These are phyloP conservation scores for Penicillium mononematosum DNA, from an alignment of 495 filamentous ascomycete species.

Conservation along the genomic window DNA sequence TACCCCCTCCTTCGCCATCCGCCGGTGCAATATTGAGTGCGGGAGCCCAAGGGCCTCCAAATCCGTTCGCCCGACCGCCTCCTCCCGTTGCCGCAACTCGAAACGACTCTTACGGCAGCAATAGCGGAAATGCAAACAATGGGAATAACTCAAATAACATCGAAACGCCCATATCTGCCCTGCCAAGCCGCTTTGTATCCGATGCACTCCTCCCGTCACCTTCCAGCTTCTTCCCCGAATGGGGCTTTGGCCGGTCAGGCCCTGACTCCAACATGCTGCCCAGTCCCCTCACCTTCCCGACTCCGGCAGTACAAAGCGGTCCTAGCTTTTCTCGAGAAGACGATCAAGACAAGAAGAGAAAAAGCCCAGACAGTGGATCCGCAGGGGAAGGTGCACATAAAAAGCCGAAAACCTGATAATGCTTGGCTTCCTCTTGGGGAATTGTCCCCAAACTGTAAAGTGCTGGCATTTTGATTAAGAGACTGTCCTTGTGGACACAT, in stretches of 20 bases:
- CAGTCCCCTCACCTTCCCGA: constrained; percentile 87
- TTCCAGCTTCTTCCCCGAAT: constrained; percentile 88
- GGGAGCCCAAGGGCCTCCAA: constrained; percentile 87
- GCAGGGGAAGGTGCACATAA: constrained; percentile 42
- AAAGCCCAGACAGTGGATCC: constrained; percentile 49
- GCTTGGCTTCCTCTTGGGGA: not conserved
- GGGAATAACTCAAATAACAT: constrained; percentile 71
- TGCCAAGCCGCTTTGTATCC: constrained; percentile 86
- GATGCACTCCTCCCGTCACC: constrained; percentile 84
- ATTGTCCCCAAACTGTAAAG: not conserved
- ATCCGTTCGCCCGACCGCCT: constrained; percentile 90
- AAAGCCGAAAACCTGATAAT: constrained; percentile 45
- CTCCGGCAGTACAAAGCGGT: constrained; percentile 71
- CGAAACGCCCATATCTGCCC: constrained; percentile 95
- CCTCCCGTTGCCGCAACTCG: constrained; percentile 45
- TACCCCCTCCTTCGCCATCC: constrained; percentile 91
- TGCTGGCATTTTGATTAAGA: constrained; percentile 2
- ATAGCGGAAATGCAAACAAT: constrained; percentile 62
- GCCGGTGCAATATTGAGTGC: constrained; percentile 83
- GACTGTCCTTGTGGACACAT: constrained; percentile 21
- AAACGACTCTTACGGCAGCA: constrained; percentile 53
- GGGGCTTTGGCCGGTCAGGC: constrained; percentile 66
- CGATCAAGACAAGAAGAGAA: constrained; percentile 54
- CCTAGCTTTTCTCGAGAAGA: constrained; percentile 66
- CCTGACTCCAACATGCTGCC: constrained; percentile 79